A percentile compares a stretch with the other conserved stretches of the same genome.
phyloP scores from a whole-genome alignment of 2,329 filamentous ascomycete species.

The Colletotrichum liaoningense region DNA sequence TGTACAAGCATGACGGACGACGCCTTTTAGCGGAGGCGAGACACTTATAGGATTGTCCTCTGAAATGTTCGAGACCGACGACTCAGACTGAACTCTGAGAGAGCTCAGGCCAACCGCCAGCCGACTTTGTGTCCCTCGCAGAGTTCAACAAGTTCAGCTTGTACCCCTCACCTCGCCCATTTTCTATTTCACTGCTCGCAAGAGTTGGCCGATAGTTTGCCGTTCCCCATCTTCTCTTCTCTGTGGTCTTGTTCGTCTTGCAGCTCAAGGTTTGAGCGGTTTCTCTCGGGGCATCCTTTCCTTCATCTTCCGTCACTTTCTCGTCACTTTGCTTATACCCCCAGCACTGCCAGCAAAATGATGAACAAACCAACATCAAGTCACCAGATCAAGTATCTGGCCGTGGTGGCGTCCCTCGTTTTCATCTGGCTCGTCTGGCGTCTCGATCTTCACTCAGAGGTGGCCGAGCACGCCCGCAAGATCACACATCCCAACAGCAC shows the following conservation, averaged over 20 bases:
- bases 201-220: not conserved
- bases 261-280: not conserved
- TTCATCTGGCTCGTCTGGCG: conserved; percentile 33
- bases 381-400: conserved; percentile 29
- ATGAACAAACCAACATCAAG: conserved; percentile 12
- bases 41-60: not conserved
- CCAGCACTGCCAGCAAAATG: not conserved
- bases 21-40: not conserved
- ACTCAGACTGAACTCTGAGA: not conserved
- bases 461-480: conserved; percentile 17
- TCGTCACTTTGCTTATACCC: not conserved
- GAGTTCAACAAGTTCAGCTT: not conserved
- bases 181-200: not conserved
- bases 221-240: not conserved
- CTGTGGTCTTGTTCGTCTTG: not conserved
- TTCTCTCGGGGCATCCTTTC: not conserved
- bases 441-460: conserved; percentile 12
- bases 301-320: not conserved
- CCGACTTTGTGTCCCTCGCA: not conserved
- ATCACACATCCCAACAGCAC: not conserved
- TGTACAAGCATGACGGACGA: not conserved
- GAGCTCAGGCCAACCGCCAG: not conserved
- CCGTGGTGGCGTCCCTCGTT: conserved; percentile 9
- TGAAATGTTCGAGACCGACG: not conserved
- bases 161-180: not conserved